Conservation (phyloP, 1,284 basidiomycete species). For the Singerocomus rubriflavus region DNA sequence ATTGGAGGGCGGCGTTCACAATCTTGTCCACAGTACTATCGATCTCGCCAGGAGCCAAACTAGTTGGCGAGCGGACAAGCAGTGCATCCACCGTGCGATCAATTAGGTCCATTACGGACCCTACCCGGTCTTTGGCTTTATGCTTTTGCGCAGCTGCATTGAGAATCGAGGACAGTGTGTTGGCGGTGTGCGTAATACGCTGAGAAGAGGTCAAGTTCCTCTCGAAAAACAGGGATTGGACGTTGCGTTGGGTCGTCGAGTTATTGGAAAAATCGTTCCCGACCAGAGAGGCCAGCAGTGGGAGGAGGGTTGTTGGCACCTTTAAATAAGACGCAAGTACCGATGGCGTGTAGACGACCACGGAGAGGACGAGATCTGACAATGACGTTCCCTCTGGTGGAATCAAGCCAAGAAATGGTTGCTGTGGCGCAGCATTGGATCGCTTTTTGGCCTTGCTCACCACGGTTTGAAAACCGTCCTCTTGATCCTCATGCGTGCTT, state of each 20-base stretch:
- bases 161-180: conserved; percentile 51
- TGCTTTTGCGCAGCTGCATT: conserved; percentile 43
- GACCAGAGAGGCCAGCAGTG: conserved; percentile 80
- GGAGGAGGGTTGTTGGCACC: conserved; percentile 70
- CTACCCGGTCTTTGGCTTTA: conserved; percentile 52
- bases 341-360: conserved; percentile 63
- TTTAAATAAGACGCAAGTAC: conserved; percentile 64
- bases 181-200: conserved; percentile 58
- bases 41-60: conserved; percentile 57
- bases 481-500: conserved; percentile 34
- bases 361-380: conserved; percentile 46
- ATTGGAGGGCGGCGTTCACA: conserved; percentile 71
- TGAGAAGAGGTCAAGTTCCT: conserved; percentile 50
- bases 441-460: conserved; percentile 44
- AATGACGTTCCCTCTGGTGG: conserved; percentile 45
- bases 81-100: conserved; percentile 59
- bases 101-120: conserved; percentile 73
- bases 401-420: conserved; percentile 46
- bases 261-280: conserved; percentile 80
- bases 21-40: conserved; percentile 42
- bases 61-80: conserved; percentile 46
- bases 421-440: conserved; percentile 30
- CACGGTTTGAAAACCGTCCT: conserved; percentile 64
- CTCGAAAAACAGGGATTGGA: conserved; percentile 69
- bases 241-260: conserved; percentile 43